Conservation (phyloP, 129 eudicot species). For the Lonicera japonica region DNA sequence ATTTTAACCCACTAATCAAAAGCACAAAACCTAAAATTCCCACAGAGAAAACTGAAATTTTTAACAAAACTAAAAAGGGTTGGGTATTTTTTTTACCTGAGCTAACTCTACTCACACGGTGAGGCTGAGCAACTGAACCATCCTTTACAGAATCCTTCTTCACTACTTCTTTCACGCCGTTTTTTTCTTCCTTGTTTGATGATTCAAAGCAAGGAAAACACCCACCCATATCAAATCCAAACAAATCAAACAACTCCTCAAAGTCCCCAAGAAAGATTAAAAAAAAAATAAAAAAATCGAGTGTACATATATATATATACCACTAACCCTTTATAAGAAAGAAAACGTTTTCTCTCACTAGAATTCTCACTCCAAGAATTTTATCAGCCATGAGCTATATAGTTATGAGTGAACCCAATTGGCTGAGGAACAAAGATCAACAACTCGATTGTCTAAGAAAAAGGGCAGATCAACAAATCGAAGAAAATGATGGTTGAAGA, state of each 20-base stretch:
- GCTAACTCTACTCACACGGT: conserved; percentile 30
- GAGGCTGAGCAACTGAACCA: conserved; percentile 31
- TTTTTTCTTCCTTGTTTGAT: conserved; percentile 30
- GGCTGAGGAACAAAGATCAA: conserved; percentile 32
- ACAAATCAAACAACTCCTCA: conserved; percentile 11
- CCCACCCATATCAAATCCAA: conserved; percentile 48
- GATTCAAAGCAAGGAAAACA: conserved; percentile 55
- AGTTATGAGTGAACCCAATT: conserved; percentile 22
- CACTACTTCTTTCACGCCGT: conserved; percentile 43
- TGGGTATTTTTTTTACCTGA: conserved; percentile 40
- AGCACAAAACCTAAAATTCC: not conserved
- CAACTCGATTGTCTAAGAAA: conserved; percentile 10
- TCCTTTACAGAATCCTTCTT: conserved; percentile 42
- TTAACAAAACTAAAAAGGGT: not conserved
- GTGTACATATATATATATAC: conserved; percentile 1
- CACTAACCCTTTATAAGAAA: conserved; percentile 20
- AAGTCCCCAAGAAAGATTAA: not conserved
- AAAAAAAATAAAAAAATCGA: not conserved
- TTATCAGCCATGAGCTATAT: conserved; percentile 16
- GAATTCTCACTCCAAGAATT: conserved; percentile 1
- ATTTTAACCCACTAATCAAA: conserved; percentile 11
- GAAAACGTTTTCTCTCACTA: conserved; percentile 7
- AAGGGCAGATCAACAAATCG: conserved; percentile 53
- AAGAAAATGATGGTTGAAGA: conserved; percentile 40
- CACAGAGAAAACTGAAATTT: not conserved